A percentile compares a stretch with the other conserved stretches of the same genome.
phyloP scores from a whole-genome alignment of 2,329 filamentous ascomycete species.

The Epichloe bromicola region DNA sequence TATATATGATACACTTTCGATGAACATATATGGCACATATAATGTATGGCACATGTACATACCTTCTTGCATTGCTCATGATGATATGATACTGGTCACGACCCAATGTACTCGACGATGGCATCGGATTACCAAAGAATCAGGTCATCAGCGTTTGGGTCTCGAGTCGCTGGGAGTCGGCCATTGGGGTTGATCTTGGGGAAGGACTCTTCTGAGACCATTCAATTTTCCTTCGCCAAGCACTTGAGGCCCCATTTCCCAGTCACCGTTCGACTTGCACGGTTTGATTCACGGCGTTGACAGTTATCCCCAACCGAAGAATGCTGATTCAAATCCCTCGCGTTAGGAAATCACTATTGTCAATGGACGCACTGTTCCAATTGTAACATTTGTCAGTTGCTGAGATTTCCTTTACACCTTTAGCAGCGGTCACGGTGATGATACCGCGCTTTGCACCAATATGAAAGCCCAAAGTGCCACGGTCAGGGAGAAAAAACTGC shows the following conservation, averaged over 20 bases:
- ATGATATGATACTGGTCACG: slow-evolving; percentile 8
- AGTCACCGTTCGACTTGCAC: neutral
- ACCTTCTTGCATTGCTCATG: too few relatives aligned
- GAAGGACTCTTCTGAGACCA: too few relatives aligned
- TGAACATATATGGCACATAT: too few relatives aligned
- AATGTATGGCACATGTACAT: too few relatives aligned
- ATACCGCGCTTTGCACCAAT: too few relatives aligned
- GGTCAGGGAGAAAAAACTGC: neutral
- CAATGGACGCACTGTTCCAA: neutral
- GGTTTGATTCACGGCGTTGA: too few relatives aligned
- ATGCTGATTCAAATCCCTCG: neutral
- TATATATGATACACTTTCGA: slow-evolving; percentile 11
- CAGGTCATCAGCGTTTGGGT: slow-evolving; percentile 20
- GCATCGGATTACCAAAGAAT: slow-evolving; percentile 16
- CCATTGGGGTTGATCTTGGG: too few relatives aligned
- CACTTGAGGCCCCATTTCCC: neutral
- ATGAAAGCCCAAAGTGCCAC: neutral
- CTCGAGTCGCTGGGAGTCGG: slow-evolving; percentile 16
- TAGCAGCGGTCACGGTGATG: too few relatives aligned
- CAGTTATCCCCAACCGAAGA: too few relatives aligned
- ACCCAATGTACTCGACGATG: slow-evolving; percentile 17
- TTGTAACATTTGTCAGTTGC: too few relatives aligned
- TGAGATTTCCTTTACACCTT: too few relatives aligned
- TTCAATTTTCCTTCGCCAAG: too few relatives aligned
- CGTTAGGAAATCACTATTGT: neutral